These are phyloP conservation scores for Citrus sinensis DNA, from an alignment of 345 rosid genomes.

Conservation along the genomic window DNA sequence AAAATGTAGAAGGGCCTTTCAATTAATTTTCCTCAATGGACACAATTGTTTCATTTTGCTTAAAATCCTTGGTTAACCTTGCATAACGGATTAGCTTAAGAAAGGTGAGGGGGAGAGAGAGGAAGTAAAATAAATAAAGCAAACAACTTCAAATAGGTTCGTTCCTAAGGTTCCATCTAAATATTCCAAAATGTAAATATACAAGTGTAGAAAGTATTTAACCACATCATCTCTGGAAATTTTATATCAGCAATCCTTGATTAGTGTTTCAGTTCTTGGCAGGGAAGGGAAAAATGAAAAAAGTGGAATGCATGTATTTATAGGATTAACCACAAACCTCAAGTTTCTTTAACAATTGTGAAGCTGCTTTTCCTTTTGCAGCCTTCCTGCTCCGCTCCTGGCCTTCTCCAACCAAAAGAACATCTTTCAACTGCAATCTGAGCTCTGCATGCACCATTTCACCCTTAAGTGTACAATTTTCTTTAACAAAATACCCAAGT, in stretches of 20 bases:
- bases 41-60: neutral
- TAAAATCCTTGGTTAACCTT: neutral
- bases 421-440: conserved; percentile 61
- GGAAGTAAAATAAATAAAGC: neutral
- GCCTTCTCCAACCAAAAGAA: conserved; percentile 63
- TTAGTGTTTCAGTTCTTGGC: neutral
- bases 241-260: neutral
- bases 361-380: conserved; percentile 87
- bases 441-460: conserved; percentile 57
- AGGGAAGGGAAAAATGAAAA: neutral
- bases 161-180: neutral
- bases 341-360: conserved; percentile 62
- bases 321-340: conserved; percentile 48
- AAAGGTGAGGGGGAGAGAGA: neutral
- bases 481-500: conserved; percentile 61
- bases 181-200: neutral
- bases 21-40: neutral
- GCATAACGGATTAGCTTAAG: neutral
- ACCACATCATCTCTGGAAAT: neutral
- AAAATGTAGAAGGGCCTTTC: neutral
- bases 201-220: too few relatives aligned
- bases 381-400: conserved; percentile 52
- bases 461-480: conserved; percentile 39
- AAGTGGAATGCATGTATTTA: neutral
- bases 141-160: neutral